Percentiles rank a stretch among this genome's conserved stretches.
Evolutionary conservation across 768 basidiomycete species (phyloP).

Genomic region (Pholiota molesta): DNA sequence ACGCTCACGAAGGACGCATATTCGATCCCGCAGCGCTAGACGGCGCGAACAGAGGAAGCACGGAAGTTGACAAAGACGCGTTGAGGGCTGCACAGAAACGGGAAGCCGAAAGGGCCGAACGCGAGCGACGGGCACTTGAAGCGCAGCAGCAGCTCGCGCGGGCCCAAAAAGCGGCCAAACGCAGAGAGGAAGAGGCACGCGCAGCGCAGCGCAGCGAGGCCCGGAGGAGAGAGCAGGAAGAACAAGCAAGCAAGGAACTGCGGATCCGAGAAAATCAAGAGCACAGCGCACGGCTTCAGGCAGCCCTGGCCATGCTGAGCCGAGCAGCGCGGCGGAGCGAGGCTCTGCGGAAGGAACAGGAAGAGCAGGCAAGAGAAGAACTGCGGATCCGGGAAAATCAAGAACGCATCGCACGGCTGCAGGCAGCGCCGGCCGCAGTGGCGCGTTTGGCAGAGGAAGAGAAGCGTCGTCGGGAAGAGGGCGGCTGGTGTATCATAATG

Average conservation of each 20-base stretch:
- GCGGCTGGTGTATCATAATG: conserved; percentile 11
- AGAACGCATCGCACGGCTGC: too few relatives aligned
- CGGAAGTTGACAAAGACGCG: too few relatives aligned
- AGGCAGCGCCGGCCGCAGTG: too few relatives aligned
- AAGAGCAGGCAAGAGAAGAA: not conserved
- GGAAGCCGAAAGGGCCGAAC: conserved; percentile 12
- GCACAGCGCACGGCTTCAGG: not conserved
- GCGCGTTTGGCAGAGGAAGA: not conserved
- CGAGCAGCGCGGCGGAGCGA: too few relatives aligned
- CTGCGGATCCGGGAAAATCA: not conserved
- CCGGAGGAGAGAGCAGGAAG: conserved; percentile 55
- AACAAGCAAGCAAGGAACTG: conserved; percentile 45
- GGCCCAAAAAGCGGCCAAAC: too few relatives aligned
- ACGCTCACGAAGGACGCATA: conserved; percentile 19
- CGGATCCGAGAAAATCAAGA: not conserved
- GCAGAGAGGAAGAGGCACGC: too few relatives aligned
- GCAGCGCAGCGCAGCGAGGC: too few relatives aligned
- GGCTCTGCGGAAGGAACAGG: not conserved
- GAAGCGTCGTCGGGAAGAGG: not conserved
- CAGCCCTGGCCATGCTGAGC: not conserved
- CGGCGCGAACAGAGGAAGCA: not conserved
- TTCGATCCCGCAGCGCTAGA: conserved; percentile 15
- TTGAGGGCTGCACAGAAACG: too few relatives aligned
- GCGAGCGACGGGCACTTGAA: not conserved
- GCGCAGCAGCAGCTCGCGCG: too few relatives aligned